These are phyloP conservation scores for Phytophthora crassamura DNA, from an alignment of 352 stramenopile species.

Conservation along the genomic window DNA sequence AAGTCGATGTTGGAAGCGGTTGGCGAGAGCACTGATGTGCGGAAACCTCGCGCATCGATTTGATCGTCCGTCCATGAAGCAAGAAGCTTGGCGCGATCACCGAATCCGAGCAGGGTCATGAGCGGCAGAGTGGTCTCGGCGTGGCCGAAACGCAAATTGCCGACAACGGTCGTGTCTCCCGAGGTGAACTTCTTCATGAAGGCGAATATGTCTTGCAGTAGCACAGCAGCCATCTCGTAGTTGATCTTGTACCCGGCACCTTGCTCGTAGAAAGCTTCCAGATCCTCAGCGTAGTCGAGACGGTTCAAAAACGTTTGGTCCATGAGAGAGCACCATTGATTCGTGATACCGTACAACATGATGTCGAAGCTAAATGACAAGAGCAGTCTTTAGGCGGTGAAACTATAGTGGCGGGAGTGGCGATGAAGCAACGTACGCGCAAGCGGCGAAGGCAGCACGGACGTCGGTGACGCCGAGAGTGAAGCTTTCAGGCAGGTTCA, in stretches of 20 bases:
- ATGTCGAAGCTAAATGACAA: constrained; percentile 59
- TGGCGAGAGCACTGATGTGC: constrained; percentile 60
- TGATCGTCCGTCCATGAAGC: constrained; percentile 41
- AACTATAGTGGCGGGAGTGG: neutral
- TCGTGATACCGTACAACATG: constrained; percentile 54
- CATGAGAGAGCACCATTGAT: constrained; percentile 73
- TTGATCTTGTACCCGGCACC: constrained; percentile 69
- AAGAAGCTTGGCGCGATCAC: constrained; percentile 39
- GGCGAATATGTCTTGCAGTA: constrained; percentile 62
- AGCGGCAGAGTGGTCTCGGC: constrained; percentile 79
- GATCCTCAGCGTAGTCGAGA: constrained; percentile 71
- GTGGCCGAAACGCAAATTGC: constrained; percentile 71
- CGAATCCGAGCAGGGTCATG: constrained; percentile 69
- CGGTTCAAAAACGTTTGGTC: constrained; percentile 45
- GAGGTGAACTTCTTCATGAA: constrained; percentile 58
- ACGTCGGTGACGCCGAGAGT: constrained; percentile 51
- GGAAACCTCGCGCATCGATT: constrained; percentile 60
- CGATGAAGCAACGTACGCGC: constrained; percentile 48
- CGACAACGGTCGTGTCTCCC: constrained; percentile 42
- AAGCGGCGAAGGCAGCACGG: constrained; percentile 61
- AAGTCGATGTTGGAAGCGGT: constrained; percentile 84
- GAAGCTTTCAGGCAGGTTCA: constrained; percentile 44
- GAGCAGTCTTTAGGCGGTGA: neutral
- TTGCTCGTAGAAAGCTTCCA: constrained; percentile 76
- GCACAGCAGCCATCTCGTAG: constrained; percentile 73